Evolutionary conservation across 257 asterid species (phyloP), one percentile per base, ranked within the genome.

Genomic region (Prunella vulgaris): DNA sequence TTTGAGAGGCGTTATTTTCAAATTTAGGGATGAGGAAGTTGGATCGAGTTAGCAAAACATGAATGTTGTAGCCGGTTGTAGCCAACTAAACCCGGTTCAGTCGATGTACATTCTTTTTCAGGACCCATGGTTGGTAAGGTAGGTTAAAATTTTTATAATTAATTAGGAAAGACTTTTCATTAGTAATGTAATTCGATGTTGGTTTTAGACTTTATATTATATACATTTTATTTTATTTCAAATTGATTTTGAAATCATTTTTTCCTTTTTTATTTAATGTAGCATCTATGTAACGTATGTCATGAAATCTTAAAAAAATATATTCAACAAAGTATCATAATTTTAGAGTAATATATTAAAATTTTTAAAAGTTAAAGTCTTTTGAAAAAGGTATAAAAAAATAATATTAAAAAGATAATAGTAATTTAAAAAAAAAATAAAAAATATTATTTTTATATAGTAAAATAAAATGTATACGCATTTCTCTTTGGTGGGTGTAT

Each of bases 51-150:
- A 76, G 21, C 24, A 33, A 66, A 75, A 76, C 78, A 35, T 78
- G 76, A 64, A 48, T 40, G 21, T 25, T 37, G 51, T 2, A 28
- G 4, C 72, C 69, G 76, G 79, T 65, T 38, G 59, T 44, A 71
- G 30, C 5, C 2, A 18, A 74, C 30, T 24, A 10, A 69, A 5
- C 46, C 78, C 83, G 84, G 85, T 86, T 81, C 75, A 68, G 69
- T 74, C 69, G 79, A 80, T 81, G 82, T 85, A 84, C 69, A 81
- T 83, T 78, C 73, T 69, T 76, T 83, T 73, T 78, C 76, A 51
- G 89, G 86, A 48, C 85, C 82, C 76, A 38, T 66, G 75, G 73
- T 81, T 78, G 86, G 87, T 74, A 80, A 60, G 84, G 83, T 84
- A 81, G 88, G 88, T 84, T 74, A 72, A 63, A 56, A 73, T 68